Percentiles rank a stretch among this genome's conserved stretches.
Evolutionary conservation across 2,329 filamentous ascomycete species (phyloP).

Genomic region (Scopulariopsis brevicaulis): DNA sequence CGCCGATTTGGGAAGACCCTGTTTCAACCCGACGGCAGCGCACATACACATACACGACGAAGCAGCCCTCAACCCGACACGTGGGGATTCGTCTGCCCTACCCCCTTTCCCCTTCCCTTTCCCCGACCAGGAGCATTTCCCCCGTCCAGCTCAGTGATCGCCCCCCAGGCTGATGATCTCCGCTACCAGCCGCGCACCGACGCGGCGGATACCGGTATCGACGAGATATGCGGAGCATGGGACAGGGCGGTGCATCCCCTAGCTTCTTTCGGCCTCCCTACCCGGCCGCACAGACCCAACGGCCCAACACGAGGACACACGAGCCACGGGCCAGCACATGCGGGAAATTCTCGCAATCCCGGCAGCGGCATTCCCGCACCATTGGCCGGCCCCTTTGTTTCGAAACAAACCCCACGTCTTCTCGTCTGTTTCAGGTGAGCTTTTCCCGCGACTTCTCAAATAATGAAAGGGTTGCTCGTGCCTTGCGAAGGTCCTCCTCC

Average conservation of each 20-base stretch:
- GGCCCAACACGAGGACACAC: not conserved
- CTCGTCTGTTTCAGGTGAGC: not conserved
- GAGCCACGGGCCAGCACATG: no score
- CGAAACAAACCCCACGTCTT: not conserved
- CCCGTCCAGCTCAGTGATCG: no score
- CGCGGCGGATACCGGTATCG: not conserved
- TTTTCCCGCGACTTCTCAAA: not conserved
- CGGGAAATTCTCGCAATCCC: not conserved
- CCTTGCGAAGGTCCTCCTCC: not conserved
- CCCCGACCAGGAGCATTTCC: no score
- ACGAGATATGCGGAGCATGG: not conserved
- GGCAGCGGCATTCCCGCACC: not conserved
- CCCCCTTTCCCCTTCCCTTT: no score
- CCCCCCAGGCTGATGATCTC: not conserved
- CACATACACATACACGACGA: no score
- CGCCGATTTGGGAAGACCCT: no score
- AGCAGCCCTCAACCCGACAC: no score
- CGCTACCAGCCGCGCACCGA: not conserved
- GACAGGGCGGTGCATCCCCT: not conserved
- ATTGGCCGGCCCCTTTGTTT: not conserved
- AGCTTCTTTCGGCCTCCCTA: not conserved
- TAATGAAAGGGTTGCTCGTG: not conserved
- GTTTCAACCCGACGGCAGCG: no score
- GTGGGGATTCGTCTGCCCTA: no score
- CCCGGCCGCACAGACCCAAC: not conserved